A percentile compares a stretch with the other conserved stretches of the same genome.
Conservation (phyloP, 345 rosid species). For the Firmiana major region DNA sequence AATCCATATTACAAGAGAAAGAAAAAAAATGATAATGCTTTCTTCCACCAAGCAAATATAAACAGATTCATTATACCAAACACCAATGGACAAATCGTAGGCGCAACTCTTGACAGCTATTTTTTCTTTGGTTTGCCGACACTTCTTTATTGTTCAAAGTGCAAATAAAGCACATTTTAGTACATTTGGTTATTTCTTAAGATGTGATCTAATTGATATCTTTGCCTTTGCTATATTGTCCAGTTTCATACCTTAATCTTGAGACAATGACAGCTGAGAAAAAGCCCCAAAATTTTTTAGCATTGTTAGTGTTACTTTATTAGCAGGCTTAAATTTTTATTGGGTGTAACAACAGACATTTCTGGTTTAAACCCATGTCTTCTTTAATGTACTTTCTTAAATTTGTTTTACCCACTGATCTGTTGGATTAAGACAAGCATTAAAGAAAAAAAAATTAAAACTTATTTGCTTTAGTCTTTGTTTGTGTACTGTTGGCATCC, state of each 20-base stretch:
- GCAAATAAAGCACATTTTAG: background rate
- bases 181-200: background rate
- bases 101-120: background rate
- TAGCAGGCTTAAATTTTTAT: background rate
- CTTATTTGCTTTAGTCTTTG: background rate
- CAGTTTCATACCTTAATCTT: background rate
- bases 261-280: background rate
- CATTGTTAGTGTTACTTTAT: background rate
- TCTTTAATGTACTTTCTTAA: background rate
- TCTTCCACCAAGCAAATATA: background rate
- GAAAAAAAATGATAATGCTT: background rate
- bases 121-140: background rate
- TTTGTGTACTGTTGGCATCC: background rate
- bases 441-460: background rate
- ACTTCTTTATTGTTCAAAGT: background rate
- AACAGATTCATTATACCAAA: background rate
- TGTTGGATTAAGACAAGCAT: slow-evolving; percentile 10
- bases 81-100: background rate
- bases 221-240: background rate
- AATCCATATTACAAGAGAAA: background rate
- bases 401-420: background rate
- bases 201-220: background rate
- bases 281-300: background rate
- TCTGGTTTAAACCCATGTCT: background rate
- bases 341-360: slow-evolving; percentile 6